These are phyloP conservation scores for Neocucurbitaria cava DNA, from an alignment of 2,329 filamentous ascomycete genomes.

Conservation along the genomic window DNA sequence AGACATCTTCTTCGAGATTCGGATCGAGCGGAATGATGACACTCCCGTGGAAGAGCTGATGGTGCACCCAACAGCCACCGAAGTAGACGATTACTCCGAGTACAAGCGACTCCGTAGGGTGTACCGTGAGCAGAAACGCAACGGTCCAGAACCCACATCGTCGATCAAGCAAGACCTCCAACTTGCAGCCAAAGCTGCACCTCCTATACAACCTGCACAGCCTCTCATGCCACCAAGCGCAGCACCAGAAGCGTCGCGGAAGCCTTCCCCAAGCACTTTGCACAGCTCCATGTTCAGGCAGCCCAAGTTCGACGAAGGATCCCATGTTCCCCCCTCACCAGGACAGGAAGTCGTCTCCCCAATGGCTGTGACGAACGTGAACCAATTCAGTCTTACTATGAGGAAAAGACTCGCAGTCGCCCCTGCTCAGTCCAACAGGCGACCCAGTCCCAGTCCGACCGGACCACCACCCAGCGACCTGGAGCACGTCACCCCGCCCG, in stretches of 20 bases:
- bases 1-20: slow-evolving; percentile 48
- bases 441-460: background rate
- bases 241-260: background rate
- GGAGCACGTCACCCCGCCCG: background rate
- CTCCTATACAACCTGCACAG: slow-evolving; percentile 12
- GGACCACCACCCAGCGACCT: background rate
- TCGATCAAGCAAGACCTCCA: background rate
- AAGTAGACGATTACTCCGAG: slow-evolving; percentile 57
- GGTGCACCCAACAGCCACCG: slow-evolving; percentile 50
- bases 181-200: slow-evolving; percentile 16
- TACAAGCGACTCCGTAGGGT: slow-evolving; percentile 52
- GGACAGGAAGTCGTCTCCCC: slow-evolving; percentile 14
- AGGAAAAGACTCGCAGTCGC: slow-evolving; percentile 4
- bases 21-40: slow-evolving; percentile 46
- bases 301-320: slow-evolving; percentile 14
- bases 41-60: slow-evolving; percentile 48
- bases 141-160: background rate
- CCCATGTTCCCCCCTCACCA: background rate
- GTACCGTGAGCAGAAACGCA: slow-evolving; percentile 22
- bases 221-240: background rate
- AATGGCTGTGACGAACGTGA: slow-evolving; percentile 7
- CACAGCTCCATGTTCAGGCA: slow-evolving; percentile 13
- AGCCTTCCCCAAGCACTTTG: slow-evolving; percentile 1
- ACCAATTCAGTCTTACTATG: slow-evolving; percentile 6
- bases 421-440: background rate